These are phyloP conservation scores for Raddia distichophylla DNA, from an alignment of 176 grass and related monocot species.

Conservation along the genomic window DNA sequence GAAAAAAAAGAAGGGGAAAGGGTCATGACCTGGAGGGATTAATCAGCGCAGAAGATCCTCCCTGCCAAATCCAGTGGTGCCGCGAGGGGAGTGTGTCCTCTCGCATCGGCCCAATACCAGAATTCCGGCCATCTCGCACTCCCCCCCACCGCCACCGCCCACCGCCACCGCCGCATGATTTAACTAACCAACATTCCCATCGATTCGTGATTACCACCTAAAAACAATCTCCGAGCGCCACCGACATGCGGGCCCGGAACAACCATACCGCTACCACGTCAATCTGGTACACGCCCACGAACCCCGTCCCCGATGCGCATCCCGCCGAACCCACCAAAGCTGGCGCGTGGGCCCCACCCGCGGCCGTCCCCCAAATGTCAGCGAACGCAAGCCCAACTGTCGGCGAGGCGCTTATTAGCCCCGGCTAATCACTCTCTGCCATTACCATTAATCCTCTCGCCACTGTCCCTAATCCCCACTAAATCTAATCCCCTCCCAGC, in stretches of 20 bases:
- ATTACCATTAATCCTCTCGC: neutral
- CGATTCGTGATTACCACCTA: conserved; percentile 24
- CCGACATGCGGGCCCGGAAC: neutral
- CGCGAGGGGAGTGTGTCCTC: neutral
- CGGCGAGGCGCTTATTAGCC: conserved; percentile 2
- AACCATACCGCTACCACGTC: neutral
- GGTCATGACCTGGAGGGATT: neutral
- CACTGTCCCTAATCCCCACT: neutral
- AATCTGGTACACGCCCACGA: conserved; percentile 36
- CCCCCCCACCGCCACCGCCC: too few species aligned
- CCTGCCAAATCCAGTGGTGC: neutral
- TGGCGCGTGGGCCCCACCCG: too few species aligned
- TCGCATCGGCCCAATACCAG: conserved; percentile 15
- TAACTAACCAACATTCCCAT: neutral
- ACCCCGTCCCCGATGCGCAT: neutral
- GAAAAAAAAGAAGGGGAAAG: too few species aligned
- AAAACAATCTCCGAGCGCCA: neutral
- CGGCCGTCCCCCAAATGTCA: neutral
- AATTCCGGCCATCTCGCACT: conserved; percentile 47
- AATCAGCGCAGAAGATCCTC: conserved; percentile 27
- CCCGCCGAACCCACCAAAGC: fast-evolving
- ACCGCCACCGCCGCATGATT: neutral
- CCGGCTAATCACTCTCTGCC: neutral
- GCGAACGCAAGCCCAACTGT: fast-evolving
- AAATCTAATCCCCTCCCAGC: neutral